phyloP scores from a whole-genome alignment of 495 filamentous ascomycete species.

The Aspergillus bridgeri region DNA sequence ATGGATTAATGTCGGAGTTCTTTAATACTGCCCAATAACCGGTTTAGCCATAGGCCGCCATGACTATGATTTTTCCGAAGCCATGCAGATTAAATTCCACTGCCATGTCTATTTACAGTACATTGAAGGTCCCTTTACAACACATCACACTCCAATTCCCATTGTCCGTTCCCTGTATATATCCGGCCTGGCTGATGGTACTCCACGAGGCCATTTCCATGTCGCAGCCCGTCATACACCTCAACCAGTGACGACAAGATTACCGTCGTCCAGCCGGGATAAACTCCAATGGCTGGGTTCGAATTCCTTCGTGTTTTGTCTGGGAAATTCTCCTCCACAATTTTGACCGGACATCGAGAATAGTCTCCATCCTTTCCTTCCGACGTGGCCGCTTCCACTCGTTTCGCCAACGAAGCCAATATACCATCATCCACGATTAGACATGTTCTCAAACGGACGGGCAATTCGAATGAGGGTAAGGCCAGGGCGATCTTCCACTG shows the following conservation, averaged over 20 bases:
- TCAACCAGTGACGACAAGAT: constrained; percentile 28
- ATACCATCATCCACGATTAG: constrained; percentile 27
- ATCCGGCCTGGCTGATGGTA: constrained; percentile 25
- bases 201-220: constrained; percentile 22
- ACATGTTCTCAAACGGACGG: constrained; percentile 25
- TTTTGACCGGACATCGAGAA: constrained; percentile 22
- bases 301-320: constrained; percentile 19
- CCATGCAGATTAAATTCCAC: background rate
- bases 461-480: constrained; percentile 26
- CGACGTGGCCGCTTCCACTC: constrained; percentile 10
- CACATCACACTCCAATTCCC: constrained; percentile 8
- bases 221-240: constrained; percentile 27
- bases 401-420: constrained; percentile 12
- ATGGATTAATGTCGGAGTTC: constrained; percentile 34
- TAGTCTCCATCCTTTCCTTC: constrained; percentile 10
- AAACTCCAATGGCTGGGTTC: constrained; percentile 13
- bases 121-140: background rate
- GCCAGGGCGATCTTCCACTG: constrained; percentile 27
- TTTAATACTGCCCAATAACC: constrained; percentile 18
- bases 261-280: constrained; percentile 29
- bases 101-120: background rate
- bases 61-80: background rate
- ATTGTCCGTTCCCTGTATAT: constrained; percentile 26
- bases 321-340: constrained; percentile 36
- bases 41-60: background rate